Percentiles rank a stretch among this genome's conserved stretches.
Conservation (phyloP, 768 basidiomycete genomes). For the Phallus indusiatus region DNA sequence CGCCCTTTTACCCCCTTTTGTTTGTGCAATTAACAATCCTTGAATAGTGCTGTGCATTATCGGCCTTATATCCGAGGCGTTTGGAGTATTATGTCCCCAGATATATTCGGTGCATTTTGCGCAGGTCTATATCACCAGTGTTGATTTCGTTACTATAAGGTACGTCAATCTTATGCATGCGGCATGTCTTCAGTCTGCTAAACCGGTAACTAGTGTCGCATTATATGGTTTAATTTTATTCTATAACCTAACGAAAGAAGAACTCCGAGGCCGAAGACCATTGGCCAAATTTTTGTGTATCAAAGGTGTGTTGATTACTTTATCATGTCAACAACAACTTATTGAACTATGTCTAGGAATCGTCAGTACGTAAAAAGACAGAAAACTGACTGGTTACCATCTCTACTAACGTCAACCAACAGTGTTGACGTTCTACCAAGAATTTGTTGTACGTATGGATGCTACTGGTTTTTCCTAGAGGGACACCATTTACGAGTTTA, state of each 20-base stretch:
- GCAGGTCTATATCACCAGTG: slow-evolving; percentile 54
- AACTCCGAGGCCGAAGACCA: slow-evolving; percentile 67
- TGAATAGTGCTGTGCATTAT: slow-evolving; percentile 50
- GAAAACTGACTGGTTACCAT: neutral
- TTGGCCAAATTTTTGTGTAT: slow-evolving; percentile 80
- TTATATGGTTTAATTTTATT: slow-evolving; percentile 80
- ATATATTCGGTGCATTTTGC: slow-evolving; percentile 54
- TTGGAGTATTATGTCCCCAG: slow-evolving; percentile 58
- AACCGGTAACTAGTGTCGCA: slow-evolving; percentile 44
- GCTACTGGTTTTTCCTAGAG: neutral
- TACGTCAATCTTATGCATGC: slow-evolving; percentile 17
- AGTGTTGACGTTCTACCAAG: slow-evolving; percentile 85
- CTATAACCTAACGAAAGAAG: slow-evolving; percentile 72
- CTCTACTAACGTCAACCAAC: slow-evolving; percentile 42
- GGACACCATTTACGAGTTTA: neutral
- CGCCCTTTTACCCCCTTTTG: neutral
- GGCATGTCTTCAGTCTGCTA: neutral
- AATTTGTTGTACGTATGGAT: slow-evolving; percentile 47
- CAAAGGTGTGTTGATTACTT: slow-evolving; percentile 32
- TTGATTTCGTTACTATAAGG: slow-evolving; percentile 81
- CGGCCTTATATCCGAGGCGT: slow-evolving; percentile 69
- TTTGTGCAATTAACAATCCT: neutral
- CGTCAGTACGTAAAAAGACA: neutral
- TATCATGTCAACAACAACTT: neutral
- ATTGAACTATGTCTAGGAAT: neutral